Conservation (phyloP, 1,139 yeast genomes). For the Hyphopichia pseudoburtonii region DNA sequence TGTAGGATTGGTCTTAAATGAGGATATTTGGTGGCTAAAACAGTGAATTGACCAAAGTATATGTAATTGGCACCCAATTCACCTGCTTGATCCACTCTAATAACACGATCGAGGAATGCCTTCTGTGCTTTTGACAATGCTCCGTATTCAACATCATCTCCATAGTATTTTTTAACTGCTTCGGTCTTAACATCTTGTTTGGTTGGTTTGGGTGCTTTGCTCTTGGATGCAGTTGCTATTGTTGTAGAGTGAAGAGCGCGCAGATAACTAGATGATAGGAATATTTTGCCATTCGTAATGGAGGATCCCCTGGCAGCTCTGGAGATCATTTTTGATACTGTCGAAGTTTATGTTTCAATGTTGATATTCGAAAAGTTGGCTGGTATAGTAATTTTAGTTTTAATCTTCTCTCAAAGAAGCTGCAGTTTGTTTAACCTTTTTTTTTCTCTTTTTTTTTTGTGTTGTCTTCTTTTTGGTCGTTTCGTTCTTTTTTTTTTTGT, state of each 20-base stretch:
- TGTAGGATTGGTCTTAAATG: conserved; percentile 70
- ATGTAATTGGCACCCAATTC: conserved; percentile 97
- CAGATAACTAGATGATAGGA: neutral
- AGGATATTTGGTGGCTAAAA: conserved; percentile 68
- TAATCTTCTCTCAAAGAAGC: too few relatives aligned
- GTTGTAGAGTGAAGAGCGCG: neutral
- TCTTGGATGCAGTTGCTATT: neutral
- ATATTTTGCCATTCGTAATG: too few relatives aligned
- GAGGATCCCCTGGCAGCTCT: too few relatives aligned
- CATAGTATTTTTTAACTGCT: conserved; percentile 18
- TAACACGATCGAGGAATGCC: conserved; percentile 71
- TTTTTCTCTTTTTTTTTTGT: too few relatives aligned
- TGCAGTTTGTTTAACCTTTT: too few relatives aligned
- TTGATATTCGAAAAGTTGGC: too few relatives aligned
- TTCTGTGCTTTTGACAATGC: conserved; percentile 57
- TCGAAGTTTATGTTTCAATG: too few relatives aligned
- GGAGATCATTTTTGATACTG: too few relatives aligned
- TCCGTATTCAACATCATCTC: conserved; percentile 34
- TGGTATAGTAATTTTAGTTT: too few relatives aligned
- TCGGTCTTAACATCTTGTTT: conserved; percentile 9
- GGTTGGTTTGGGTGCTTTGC: neutral
- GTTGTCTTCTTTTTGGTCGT: neutral
- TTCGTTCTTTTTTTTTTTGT: too few relatives aligned
- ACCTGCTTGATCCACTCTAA: conserved; percentile 97
- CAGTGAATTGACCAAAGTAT: conserved; percentile 85